Percentiles rank a stretch among this genome's conserved stretches.
These are phyloP conservation scores for Phytophthora boehmeriae DNA, from an alignment of 352 stramenopile species.

Conservation along the genomic window DNA sequence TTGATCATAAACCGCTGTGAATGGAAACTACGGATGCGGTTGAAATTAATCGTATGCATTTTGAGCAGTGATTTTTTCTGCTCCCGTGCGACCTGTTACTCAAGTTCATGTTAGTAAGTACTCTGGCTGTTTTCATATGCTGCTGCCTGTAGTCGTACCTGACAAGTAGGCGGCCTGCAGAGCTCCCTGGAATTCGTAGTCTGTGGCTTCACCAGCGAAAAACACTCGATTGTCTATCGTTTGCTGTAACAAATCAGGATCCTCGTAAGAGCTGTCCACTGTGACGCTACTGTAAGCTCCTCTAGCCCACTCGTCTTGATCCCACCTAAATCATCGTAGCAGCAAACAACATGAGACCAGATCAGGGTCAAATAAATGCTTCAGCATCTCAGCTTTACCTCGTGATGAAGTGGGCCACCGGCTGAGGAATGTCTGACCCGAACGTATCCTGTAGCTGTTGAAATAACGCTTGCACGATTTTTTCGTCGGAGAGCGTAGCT, in stretches of 20 bases:
- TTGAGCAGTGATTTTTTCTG: slow-evolving; percentile 20
- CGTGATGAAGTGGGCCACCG: slow-evolving; percentile 50
- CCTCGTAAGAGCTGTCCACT: slow-evolving; percentile 54
- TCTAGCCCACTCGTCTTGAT: slow-evolving; percentile 51
- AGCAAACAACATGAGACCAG: neutral
- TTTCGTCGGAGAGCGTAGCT: slow-evolving; percentile 34
- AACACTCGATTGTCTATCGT: slow-evolving; percentile 45
- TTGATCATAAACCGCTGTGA: slow-evolving; percentile 1
- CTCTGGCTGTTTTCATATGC: neutral
- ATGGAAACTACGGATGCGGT: neutral
- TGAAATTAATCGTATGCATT: too few species aligned
- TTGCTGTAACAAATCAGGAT: slow-evolving; percentile 58
- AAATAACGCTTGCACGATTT: slow-evolving; percentile 44
- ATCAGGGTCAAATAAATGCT: neutral
- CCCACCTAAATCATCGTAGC: slow-evolving; percentile 42
- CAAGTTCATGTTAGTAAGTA: slow-evolving; percentile 2
- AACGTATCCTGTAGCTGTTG: slow-evolving; percentile 52
- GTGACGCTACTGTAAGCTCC: slow-evolving; percentile 72
- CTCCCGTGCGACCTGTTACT: slow-evolving; percentile 15
- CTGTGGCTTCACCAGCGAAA: slow-evolving; percentile 76
- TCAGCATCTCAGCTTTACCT: slow-evolving; percentile 22
- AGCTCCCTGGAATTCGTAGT: slow-evolving; percentile 69
- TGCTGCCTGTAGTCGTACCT: slow-evolving; percentile 21
- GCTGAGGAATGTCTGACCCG: slow-evolving; percentile 33
- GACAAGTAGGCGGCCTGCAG: slow-evolving; percentile 75